Conservation (phyloP, 1,284 basidiomycete genomes). For the Ceratobasidium sp. region DNA sequence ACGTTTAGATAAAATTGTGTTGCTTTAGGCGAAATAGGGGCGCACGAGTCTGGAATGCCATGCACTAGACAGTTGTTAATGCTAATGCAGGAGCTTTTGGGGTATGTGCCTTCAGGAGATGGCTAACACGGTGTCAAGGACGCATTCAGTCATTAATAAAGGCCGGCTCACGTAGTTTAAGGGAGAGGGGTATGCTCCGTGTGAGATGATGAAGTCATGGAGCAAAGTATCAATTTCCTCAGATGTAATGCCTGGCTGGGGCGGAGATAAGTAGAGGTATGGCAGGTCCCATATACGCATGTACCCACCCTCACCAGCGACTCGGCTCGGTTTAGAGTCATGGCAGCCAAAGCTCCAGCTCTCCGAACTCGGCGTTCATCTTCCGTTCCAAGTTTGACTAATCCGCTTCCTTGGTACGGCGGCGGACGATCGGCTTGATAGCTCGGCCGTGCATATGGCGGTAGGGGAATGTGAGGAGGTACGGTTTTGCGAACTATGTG, state of each 20-base stretch:
- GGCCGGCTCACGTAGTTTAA: conserved; percentile 85
- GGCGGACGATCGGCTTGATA: conserved; percentile 52
- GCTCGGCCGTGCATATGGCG: conserved; percentile 66
- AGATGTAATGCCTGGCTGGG: conserved; percentile 78
- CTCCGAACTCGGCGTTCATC: conserved; percentile 68
- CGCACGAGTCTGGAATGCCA: conserved; percentile 86
- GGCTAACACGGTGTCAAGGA: conserved; percentile 51
- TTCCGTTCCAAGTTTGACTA: conserved; percentile 66
- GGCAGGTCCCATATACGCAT: conserved; percentile 48
- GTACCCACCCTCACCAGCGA: conserved; percentile 66
- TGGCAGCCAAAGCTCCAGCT: conserved; percentile 70
- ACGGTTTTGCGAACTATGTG: conserved; percentile 70
- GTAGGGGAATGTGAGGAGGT: conserved; percentile 67
- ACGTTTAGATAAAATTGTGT: not conserved
- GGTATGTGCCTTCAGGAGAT: conserved; percentile 28
- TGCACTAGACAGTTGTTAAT: conserved; percentile 86
- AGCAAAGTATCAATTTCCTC: conserved; percentile 74
- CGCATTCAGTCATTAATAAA: conserved; percentile 86
- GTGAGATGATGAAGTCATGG: conserved; percentile 74
- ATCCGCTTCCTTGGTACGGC: conserved; percentile 54
- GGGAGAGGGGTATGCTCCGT: conserved; percentile 89
- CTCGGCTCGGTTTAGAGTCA: conserved; percentile 68
- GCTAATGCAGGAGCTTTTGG: conserved; percentile 50
- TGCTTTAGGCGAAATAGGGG: conserved; percentile 17
- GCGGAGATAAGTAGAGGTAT: conserved; percentile 51